phyloP scores from a whole-genome alignment of 108 stramenopile genomes.

The Aurantiochytrium sp. region DNA sequence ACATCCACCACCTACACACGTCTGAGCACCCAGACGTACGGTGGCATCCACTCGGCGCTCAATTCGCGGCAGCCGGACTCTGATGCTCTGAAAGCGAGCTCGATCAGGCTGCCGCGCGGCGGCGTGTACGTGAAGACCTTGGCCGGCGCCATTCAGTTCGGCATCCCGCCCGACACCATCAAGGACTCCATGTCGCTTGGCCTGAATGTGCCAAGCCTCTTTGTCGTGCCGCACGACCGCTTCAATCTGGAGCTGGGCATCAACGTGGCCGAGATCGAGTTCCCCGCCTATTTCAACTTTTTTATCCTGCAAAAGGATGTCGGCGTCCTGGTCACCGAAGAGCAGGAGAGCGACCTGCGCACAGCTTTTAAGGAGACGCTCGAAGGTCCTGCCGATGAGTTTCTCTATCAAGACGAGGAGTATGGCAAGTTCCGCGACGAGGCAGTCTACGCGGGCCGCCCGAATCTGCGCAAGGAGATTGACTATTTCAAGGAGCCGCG shows the following conservation, averaged over 20 bases:
- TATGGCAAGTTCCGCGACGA: conserved; percentile 8
- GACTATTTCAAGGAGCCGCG: conserved; percentile 23
- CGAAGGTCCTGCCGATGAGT: conserved; percentile 10
- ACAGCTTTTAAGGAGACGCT: neutral
- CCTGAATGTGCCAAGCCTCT: conserved; percentile 71
- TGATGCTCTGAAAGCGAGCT: neutral
- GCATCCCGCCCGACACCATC: conserved; percentile 92
- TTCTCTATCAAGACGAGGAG: conserved; percentile 5
- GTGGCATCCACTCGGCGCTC: neutral
- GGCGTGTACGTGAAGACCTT: conserved; percentile 34
- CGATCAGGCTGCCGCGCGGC: conserved; percentile 27
- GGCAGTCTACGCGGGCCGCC: neutral
- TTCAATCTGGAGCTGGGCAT: conserved; percentile 84
- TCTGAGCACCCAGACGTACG: neutral
- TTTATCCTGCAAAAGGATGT: conserved; percentile 51
- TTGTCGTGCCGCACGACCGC: conserved; percentile 82
- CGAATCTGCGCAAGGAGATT: conserved; percentile 28
- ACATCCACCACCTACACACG: neutral
- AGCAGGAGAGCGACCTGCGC: neutral
- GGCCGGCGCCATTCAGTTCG: conserved; percentile 60
- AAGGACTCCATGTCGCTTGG: conserved; percentile 86
- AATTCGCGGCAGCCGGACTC: neutral
- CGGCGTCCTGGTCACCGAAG: neutral
- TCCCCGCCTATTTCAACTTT: conserved; percentile 91
- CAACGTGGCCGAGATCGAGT: conserved; percentile 90